phyloP scores from a whole-genome alignment of 768 basidiomycete species.

The Baorangia bicolor region DNA sequence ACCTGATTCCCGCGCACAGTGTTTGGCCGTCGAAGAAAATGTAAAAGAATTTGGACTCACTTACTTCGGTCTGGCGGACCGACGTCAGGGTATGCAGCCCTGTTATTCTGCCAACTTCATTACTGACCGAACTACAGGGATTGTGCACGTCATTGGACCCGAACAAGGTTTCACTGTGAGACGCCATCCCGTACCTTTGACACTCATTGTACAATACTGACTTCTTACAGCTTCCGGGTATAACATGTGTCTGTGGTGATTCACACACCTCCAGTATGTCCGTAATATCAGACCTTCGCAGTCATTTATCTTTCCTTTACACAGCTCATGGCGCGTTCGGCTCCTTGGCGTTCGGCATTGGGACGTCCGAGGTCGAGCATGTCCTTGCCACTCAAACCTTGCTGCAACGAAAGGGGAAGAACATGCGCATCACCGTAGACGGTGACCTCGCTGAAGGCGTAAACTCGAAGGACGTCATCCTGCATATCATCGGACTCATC shows the following conservation, averaged over 20 bases:
- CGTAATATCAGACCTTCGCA: neutral
- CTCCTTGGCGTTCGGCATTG: slow-evolving; percentile 90
- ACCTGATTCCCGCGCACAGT: slow-evolving; percentile 84
- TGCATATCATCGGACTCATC: slow-evolving; percentile 87
- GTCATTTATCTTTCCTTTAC: neutral
- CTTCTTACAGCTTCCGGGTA: slow-evolving; percentile 58
- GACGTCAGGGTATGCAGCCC: slow-evolving; percentile 68
- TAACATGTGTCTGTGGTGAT: slow-evolving; percentile 88
- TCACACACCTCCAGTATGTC: slow-evolving; percentile 87
- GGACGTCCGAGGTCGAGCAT: slow-evolving; percentile 92
- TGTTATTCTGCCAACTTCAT: neutral
- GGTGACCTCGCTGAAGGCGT: slow-evolving; percentile 80
- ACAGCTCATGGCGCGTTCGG: slow-evolving; percentile 90
- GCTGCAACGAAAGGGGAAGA: slow-evolving; percentile 83
- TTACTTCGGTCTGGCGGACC: slow-evolving; percentile 89
- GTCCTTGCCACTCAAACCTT: slow-evolving; percentile 91
- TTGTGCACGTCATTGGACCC: slow-evolving; percentile 88
- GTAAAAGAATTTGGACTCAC: slow-evolving; percentile 90
- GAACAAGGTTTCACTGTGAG: slow-evolving; percentile 89
- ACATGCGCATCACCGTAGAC: slow-evolving; percentile 89
- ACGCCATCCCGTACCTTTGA: neutral
- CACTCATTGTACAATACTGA: neutral
- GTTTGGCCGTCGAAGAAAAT: slow-evolving; percentile 80
- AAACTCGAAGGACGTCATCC: slow-evolving; percentile 85
- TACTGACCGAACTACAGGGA: slow-evolving; percentile 47